Evolutionary conservation across 345 rosid species (phyloP), one percentile per base, ranked within the genome.

Genomic region (Euphorbia peplus): DNA sequence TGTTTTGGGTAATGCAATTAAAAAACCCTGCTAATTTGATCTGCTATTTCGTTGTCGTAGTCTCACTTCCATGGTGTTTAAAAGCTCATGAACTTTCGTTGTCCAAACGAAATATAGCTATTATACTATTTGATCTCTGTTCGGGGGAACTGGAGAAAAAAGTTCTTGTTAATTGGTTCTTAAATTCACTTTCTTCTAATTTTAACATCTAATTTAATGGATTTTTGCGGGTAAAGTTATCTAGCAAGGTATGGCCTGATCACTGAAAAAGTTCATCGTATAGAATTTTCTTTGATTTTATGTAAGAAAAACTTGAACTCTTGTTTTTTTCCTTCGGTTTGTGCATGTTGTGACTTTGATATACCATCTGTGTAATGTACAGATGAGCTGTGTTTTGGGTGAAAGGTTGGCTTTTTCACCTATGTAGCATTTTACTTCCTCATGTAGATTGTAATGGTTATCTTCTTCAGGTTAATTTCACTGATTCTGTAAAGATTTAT

Each of bases 401-500:
- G 18, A 48, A 44, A 51, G 48, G 41, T 44, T 50, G 13, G 47
- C 30, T 60, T 68, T 50, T n/a, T 68, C 26, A 21, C 54, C 46
- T 14, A 16, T 58, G 54, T 56, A 5, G 35, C 70, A 29, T 64
- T 37, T 56, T 60, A 52, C 46, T 74, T 54, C 62, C 35, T 78
- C 69, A 50, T 8, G 12, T 30, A 21, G 63, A 46, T 71, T 32
- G 64, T 4, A 1, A 11, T 59, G 54, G 39, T 56, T 52, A 48
- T 72, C 22, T 52, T 54, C 63, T 37, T 59, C 32, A 53, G 28
- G 30, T 73, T 68, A 55, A 19, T 11, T 32, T 64, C 47, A 28
- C 55, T 61, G 44, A 60, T 72, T 66, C 39, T 44, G 35, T 75
- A 72, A 72, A 69, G 54, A 69, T 56, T 39, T 29, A 37, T 35